Conservation (phyloP, 2,329 filamentous ascomycete species). For the Colletotrichum tropicale region DNA sequence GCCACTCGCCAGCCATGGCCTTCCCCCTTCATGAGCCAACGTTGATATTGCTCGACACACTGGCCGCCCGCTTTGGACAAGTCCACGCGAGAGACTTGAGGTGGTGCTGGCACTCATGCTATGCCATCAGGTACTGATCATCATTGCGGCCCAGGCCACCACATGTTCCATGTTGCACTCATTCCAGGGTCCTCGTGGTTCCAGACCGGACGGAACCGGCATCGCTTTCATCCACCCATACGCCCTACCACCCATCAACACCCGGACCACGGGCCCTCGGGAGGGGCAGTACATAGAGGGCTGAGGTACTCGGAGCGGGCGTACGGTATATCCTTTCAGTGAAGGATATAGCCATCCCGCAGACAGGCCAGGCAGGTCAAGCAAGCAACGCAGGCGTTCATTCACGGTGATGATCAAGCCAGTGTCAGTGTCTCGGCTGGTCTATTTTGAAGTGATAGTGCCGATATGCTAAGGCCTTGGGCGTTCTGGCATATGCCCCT, state of each 20-base stretch:
- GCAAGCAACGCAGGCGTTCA: neutral
- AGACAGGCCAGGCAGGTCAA: neutral
- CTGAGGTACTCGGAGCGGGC: neutral
- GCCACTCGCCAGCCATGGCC: neutral
- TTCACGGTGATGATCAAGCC: neutral
- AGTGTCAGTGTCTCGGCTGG: neutral
- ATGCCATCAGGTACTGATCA: neutral
- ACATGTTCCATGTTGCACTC: neutral
- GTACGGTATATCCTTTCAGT: neutral
- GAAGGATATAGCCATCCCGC: neutral
- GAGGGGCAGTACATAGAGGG: neutral
- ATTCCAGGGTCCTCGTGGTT: neutral
- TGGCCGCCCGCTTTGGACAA: neutral
- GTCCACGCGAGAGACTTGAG: neutral
- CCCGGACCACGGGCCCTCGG: neutral
- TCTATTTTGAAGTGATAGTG: neutral
- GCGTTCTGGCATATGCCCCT: neutral
- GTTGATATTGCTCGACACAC: neutral
- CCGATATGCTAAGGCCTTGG: neutral
- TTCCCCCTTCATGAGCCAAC: neutral
- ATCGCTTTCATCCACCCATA: neutral
- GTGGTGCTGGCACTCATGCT: neutral
- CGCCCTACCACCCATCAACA: neutral
- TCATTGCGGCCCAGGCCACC: neutral
- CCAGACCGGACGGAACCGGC: slow-evolving; percentile 1